Evolutionary conservation across 2,329 filamentous ascomycete species (phyloP), one percentile per base, ranked within the genome.

Genomic region (Fusarium avenaceum): DNA sequence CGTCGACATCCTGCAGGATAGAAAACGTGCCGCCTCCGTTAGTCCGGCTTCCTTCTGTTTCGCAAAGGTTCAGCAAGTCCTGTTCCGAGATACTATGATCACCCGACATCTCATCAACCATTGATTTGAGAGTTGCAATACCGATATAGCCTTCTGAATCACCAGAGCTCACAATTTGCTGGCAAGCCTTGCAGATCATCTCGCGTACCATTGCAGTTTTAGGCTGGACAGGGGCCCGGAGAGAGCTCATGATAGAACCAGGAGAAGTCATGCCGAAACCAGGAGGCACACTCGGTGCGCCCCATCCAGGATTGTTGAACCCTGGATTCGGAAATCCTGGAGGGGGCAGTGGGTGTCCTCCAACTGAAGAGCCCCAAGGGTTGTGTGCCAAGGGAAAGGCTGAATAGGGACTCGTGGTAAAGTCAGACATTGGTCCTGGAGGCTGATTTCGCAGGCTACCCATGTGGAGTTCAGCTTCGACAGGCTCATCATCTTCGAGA

Each of bases 21-120:
- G 92, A 89, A 75, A 99, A 96, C 26, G 87, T 90, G n/a, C 96
- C 96, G 44, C 95, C 95, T 45, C 96, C 96, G 73, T 98, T 98
- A 61, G 90, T 88, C 3, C 83, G 77, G 73, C 91, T 96, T 58
- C 96, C 96, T 76, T 97, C 93, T 1, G 95, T 97, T 73, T 98
- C 95, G 77, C 92, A 96, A 60, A 96, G 90, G 58, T 92, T 89
- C 39, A 95, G 84, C 72, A 98, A 85, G 73, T 97, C 94, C 26
- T 85, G 74, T 83, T 88, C 78, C 68, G 83, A 73, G 32, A 79
- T 73, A 51, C 48, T 73, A 14, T 69, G 47, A 11, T 80, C 78
- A n/a, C 76, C 77, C 8, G 75, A 74, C 59, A 90, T 86, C 54
- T 84, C 84, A 54, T 89, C 88, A 30, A 92, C 84, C 55, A 87